A percentile compares a stretch with the other conserved stretches of the same genome.
phyloP scores from a whole-genome alignment of 768 basidiomycete species.

The Auriscalpium orientale region DNA sequence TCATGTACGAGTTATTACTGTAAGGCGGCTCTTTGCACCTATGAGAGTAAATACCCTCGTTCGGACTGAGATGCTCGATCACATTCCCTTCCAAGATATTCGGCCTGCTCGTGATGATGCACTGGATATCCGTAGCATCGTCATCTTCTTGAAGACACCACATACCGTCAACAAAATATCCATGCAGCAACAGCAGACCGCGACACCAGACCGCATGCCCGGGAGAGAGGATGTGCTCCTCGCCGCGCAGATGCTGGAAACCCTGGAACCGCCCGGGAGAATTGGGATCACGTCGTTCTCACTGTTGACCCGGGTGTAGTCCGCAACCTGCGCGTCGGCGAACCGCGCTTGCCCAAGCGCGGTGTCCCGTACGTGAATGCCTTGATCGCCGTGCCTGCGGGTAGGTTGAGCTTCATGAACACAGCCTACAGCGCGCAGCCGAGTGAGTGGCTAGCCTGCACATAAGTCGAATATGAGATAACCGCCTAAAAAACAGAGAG shows the following conservation, averaged over 20 bases:
- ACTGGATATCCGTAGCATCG: conserved; percentile 44
- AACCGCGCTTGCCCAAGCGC: conserved; percentile 11
- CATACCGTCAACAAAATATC: not conserved
- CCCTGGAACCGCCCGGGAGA: conserved; percentile 9
- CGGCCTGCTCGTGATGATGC: conserved; percentile 47
- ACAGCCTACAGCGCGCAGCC: conserved; percentile 12
- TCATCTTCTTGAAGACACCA: conserved; percentile 29
- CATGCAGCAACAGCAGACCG: not conserved
- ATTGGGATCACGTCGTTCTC: conserved; percentile 10
- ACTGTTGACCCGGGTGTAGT: conserved; percentile 13
- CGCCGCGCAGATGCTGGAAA: conserved; percentile 7
- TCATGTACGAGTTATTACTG: too few species aligned
- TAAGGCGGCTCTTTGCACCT: too few species aligned
- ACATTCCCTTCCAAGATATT: conserved; percentile 30
- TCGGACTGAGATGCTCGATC: conserved; percentile 50
- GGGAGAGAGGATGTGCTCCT: conserved; percentile 9
- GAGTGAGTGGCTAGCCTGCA: conserved; percentile 10
- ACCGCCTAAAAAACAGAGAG: too few species aligned
- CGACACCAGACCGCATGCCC: conserved; percentile 4
- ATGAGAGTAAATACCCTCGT: conserved; percentile 48
- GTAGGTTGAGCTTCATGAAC: conserved; percentile 14
- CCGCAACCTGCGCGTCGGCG: conserved; percentile 8
- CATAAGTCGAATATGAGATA: too few species aligned
- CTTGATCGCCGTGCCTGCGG: conserved; percentile 4
- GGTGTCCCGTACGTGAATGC: conserved; percentile 15